Evolutionary conservation across 2,329 filamentous ascomycete species (phyloP).

Genomic region (Magnaporthiopsis rhizophila): DNA sequence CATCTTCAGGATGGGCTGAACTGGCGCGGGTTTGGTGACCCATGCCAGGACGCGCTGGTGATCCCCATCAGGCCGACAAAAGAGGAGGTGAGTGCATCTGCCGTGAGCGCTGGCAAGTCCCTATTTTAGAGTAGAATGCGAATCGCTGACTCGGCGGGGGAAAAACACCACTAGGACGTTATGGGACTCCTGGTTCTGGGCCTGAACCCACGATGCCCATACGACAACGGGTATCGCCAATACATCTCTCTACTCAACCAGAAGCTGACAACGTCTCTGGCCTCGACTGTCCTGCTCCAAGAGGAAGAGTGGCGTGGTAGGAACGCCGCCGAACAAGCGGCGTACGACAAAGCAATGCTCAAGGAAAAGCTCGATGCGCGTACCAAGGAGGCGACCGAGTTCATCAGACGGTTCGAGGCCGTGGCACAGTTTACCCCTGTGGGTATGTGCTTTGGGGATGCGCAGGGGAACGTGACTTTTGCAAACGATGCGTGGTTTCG

Average conservation of each 20-base stretch:
- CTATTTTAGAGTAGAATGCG: slow-evolving; percentile 73
- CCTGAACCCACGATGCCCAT: slow-evolving; percentile 62
- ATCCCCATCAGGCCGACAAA: slow-evolving; percentile 62
- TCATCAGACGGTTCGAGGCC: slow-evolving; percentile 57
- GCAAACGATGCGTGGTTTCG: slow-evolving; percentile 61
- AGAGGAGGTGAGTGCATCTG: slow-evolving; percentile 34
- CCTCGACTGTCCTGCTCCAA: slow-evolving; percentile 62
- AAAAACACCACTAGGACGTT: slow-evolving; percentile 27
- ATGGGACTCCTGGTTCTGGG: slow-evolving; percentile 63
- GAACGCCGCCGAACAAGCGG: slow-evolving; percentile 54
- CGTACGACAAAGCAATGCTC: slow-evolving; percentile 58
- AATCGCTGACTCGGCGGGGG: slow-evolving; percentile 38
- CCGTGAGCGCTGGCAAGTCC: slow-evolving; percentile 51
- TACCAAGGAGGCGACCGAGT: slow-evolving; percentile 40
- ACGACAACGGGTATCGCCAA: slow-evolving; percentile 64
- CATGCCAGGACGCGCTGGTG: slow-evolving; percentile 57
- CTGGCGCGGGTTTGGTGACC: slow-evolving; percentile 57
- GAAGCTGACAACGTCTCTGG: slow-evolving; percentile 58
- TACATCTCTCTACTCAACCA: slow-evolving; percentile 50
- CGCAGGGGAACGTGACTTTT: slow-evolving; percentile 56
- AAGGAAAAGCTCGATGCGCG: slow-evolving; percentile 55
- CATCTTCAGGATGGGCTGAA: slow-evolving; percentile 49
- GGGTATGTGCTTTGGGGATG: slow-evolving; percentile 64
- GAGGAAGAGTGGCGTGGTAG: slow-evolving; percentile 56
- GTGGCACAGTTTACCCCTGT: slow-evolving; percentile 69